Percentiles rank a stretch among this genome's conserved stretches.
Conservation (phyloP, 2,329 filamentous ascomycete genomes). For the Pyricularia sp. region DNA sequence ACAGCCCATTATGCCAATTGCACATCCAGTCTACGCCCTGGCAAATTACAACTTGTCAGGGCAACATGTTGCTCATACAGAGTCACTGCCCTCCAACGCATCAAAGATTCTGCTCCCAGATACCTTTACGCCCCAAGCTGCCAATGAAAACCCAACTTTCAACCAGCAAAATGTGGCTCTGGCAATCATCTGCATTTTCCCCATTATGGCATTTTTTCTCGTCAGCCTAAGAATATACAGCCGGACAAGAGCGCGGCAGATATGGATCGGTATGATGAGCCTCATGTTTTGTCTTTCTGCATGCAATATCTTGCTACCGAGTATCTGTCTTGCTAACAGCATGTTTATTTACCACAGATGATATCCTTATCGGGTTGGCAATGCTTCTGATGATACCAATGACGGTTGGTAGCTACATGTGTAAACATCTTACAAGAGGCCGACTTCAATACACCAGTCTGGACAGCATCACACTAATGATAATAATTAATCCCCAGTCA, state of each 20-base stretch:
- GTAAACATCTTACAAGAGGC: constrained; percentile 9
- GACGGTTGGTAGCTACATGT: constrained; percentile 19
- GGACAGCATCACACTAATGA: background rate
- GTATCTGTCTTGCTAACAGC: background rate
- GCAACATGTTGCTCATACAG: background rate
- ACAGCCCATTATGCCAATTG: background rate
- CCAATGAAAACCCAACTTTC: background rate
- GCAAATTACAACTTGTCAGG: background rate
- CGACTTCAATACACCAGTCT: background rate
- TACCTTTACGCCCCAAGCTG: background rate
- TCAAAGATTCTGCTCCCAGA: background rate
- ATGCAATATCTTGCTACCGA: no score
- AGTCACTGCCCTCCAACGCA: background rate
- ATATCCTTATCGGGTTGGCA: background rate
- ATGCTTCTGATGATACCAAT: constrained; percentile 17
- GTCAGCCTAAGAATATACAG: constrained; percentile 1
- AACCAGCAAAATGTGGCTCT: background rate
- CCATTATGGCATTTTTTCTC: background rate
- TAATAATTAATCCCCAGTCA: constrained; percentile 12
- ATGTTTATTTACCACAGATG: background rate
- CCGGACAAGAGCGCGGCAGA: background rate
- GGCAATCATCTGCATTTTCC: constrained; percentile 2
- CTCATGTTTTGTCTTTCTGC: background rate
- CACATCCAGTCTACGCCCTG: background rate
- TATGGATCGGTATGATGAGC: background rate